Conservation (phyloP, 2,329 filamentous ascomycete genomes). For the Penicillium palitans region DNA sequence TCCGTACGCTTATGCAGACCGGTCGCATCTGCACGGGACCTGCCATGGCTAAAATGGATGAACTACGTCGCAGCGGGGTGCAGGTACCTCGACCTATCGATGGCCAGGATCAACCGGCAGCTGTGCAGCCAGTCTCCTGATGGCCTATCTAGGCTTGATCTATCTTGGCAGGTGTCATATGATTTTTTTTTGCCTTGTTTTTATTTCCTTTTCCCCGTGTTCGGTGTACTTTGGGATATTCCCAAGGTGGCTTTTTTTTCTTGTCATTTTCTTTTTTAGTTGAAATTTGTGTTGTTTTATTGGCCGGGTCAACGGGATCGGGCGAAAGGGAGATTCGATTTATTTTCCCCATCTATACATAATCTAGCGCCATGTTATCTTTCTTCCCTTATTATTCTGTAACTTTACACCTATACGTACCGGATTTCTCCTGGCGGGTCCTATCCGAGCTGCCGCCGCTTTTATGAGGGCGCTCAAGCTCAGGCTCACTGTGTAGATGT, state of each 20-base stretch:
- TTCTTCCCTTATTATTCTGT: neutral
- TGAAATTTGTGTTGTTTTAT: slow-evolving; percentile 8
- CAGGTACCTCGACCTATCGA: slow-evolving; percentile 33
- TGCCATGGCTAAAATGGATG: slow-evolving; percentile 36
- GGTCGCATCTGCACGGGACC: slow-evolving; percentile 46
- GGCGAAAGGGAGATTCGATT: slow-evolving; percentile 18
- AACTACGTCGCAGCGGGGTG: slow-evolving; percentile 35
- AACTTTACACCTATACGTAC: neutral
- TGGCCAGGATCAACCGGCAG: slow-evolving; percentile 25
- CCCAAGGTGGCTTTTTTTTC: slow-evolving; percentile 6
- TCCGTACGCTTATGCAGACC: slow-evolving; percentile 47
- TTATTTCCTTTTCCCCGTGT: slow-evolving; percentile 1
- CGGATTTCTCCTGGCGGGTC: too few species aligned
- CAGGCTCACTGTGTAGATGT: too few species aligned
- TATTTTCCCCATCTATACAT: slow-evolving; percentile 13
- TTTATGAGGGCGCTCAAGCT: too few species aligned
- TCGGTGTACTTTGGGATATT: neutral
- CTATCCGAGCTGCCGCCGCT: too few species aligned
- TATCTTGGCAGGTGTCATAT: neutral
- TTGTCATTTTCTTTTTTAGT: slow-evolving; percentile 11
- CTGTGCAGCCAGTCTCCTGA: slow-evolving; percentile 38
- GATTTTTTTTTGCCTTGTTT: neutral
- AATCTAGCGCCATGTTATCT: slow-evolving; percentile 6
- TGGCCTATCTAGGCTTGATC: neutral
- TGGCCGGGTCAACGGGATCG: slow-evolving; percentile 25